Evolutionary conservation across 2,329 filamentous ascomycete genomes (phyloP).

Genomic region (Xenosphaeropsis pyriputrescens): DNA sequence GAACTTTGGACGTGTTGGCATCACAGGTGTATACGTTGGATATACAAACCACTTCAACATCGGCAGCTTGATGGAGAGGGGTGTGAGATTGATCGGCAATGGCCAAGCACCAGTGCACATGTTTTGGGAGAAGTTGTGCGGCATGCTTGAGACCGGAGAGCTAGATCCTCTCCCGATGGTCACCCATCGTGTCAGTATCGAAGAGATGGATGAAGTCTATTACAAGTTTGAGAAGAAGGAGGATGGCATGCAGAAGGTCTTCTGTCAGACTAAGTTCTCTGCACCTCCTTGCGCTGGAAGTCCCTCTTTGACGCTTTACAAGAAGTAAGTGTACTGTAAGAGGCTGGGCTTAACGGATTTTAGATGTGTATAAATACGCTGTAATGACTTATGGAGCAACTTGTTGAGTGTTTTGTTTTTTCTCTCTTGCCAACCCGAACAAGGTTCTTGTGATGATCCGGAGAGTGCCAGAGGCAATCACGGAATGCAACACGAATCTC

Average conservation of each 20-base stretch:
- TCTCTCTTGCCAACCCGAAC: no score
- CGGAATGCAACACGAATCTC: no score
- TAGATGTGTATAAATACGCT: no score
- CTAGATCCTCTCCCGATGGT: conserved; percentile 72
- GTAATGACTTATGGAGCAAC: no score
- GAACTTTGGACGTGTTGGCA: conserved; percentile 58
- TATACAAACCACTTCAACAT: conserved; percentile 23
- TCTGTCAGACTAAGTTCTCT: conserved; percentile 43
- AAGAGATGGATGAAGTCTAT: conserved; percentile 57
- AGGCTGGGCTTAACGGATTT: no score
- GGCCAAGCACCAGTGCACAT: conserved; percentile 61
- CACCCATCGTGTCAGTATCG: conserved; percentile 60
- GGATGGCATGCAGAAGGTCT: conserved; percentile 73
- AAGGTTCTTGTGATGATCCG: no score
- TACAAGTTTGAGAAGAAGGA: conserved; percentile 43
- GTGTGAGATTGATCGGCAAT: conserved; percentile 62
- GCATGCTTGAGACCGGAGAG: conserved; percentile 47
- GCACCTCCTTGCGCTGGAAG: conserved; percentile 26
- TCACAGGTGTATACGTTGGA: conserved; percentile 57
- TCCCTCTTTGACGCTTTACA: conserved; percentile 27
- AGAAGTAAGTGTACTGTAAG: conserved; percentile 4
- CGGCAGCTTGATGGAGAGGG: conserved; percentile 68
- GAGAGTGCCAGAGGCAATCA: no score
- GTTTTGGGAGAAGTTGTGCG: conserved; percentile 70
- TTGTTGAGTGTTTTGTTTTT: no score